phyloP scores from a whole-genome alignment of 257 asterid genomes.

The Scutellaria barbata region DNA sequence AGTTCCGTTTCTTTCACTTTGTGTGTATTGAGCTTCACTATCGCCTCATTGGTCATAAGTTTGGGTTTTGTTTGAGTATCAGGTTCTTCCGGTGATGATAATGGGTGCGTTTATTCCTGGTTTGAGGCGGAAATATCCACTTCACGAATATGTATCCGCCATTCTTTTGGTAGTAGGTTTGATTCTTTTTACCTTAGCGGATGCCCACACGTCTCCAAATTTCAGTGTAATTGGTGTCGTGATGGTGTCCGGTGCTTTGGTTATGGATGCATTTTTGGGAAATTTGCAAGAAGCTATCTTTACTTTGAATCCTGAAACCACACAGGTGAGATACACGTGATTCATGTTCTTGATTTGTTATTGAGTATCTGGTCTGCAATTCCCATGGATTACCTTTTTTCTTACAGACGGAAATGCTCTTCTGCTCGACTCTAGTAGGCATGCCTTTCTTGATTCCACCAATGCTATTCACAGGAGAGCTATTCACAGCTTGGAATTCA shows the following conservation, averaged over 20 bases:
- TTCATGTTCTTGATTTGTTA: background rate
- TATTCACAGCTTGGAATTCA: slow-evolving; percentile 76
- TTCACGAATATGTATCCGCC: slow-evolving; percentile 84
- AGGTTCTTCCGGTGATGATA: slow-evolving; percentile 95
- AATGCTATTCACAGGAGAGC: slow-evolving; percentile 85
- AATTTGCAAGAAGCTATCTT: slow-evolving; percentile 94
- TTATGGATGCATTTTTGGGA: slow-evolving; percentile 89
- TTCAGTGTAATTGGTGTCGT: slow-evolving; percentile 79
- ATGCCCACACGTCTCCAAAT: slow-evolving; percentile 87
- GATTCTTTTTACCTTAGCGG: slow-evolving; percentile 91
- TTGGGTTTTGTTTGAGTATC: slow-evolving; percentile 16
- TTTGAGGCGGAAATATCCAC: slow-evolving; percentile 79
- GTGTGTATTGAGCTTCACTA: too few relatives aligned
- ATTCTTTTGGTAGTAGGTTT: slow-evolving; percentile 78
- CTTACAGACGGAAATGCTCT: slow-evolving; percentile 92
- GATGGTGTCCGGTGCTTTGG: slow-evolving; percentile 83
- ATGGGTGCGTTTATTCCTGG: slow-evolving; percentile 99
- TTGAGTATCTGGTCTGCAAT: background rate
- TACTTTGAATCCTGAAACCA: slow-evolving; percentile 80
- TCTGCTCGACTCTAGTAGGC: slow-evolving; percentile 94
- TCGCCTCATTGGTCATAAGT: too few relatives aligned
- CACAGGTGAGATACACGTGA: slow-evolving; percentile 58
- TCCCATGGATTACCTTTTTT: background rate
- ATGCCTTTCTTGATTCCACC: slow-evolving; percentile 96
- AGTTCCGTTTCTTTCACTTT: background rate